Conservation (phyloP, 1,284 basidiomycete species). For the Trichosporon asahii region DNA sequence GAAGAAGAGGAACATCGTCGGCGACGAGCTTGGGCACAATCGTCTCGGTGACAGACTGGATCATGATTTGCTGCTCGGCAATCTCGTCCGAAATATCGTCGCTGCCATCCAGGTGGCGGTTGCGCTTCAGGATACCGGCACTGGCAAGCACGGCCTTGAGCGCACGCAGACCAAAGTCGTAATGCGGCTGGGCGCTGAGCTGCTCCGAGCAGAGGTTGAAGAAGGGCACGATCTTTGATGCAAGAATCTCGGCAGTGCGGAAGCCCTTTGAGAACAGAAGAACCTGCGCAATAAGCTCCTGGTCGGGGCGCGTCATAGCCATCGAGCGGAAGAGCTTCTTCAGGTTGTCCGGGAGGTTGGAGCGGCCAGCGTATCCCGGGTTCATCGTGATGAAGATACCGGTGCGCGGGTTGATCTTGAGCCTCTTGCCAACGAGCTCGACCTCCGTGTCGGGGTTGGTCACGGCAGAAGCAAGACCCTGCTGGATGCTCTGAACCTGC, state of each 20-base stretch:
- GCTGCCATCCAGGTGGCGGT: conserved; percentile 59
- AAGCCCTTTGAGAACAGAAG: conserved; percentile 99
- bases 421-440: conserved; percentile 89
- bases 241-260: conserved; percentile 90
- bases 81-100: conserved; percentile 59
- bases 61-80: conserved; percentile 90
- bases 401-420: conserved; percentile 91
- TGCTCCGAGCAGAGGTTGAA: conserved; percentile 98
- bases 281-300: conserved; percentile 97
- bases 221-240: conserved; percentile 97
- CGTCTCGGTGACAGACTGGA: conserved; percentile 98
- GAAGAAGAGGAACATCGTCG: conserved; percentile 91
- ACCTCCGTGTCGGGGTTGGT: conserved; percentile 84
- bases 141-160: conserved; percentile 94
- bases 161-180: conserved; percentile 97
- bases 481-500: conserved; percentile 97
- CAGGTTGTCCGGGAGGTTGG: conserved; percentile 92
- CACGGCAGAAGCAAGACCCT: conserved; percentile 76
- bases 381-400: conserved; percentile 99
- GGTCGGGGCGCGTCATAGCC: conserved; percentile 98
- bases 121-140: conserved; percentile 95
- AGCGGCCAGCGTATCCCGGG: conserved; percentile 93
- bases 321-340: conserved; percentile 67
- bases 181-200: conserved; percentile 94
- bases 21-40: conserved; percentile 98